Percentiles rank a stretch among this genome's conserved stretches.
These are phyloP conservation scores for Macrolepiota albuminosa DNA, from an alignment of 768 basidiomycete species.

Conservation along the genomic window DNA sequence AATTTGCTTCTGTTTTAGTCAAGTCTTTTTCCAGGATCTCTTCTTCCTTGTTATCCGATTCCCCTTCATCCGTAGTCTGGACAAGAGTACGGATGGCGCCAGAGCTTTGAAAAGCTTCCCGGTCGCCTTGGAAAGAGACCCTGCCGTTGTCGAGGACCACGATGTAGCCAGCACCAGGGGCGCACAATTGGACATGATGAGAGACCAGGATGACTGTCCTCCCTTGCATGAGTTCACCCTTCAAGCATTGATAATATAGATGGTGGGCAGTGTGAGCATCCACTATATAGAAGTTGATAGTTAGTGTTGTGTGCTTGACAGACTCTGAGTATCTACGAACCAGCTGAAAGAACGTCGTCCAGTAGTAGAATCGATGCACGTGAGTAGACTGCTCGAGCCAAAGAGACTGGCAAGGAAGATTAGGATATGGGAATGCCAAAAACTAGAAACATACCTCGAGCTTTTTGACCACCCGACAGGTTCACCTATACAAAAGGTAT, in stretches of 20 bases:
- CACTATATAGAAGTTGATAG: constrained; percentile 36
- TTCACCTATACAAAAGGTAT: constrained; percentile 30
- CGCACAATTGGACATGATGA: constrained; percentile 89
- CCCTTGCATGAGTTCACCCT: constrained; percentile 74
- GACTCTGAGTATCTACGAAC: constrained; percentile 26
- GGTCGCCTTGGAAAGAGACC: constrained; percentile 68
- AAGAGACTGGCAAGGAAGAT: constrained; percentile 40
- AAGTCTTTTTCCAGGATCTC: constrained; percentile 25
- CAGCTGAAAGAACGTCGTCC: constrained; percentile 73
- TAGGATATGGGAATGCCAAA: background rate
- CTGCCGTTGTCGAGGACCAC: constrained; percentile 81
- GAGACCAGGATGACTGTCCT: constrained; percentile 92
- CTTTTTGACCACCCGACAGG: constrained; percentile 61
- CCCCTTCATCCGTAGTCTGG: constrained; percentile 39
- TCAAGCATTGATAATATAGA: constrained; percentile 77
- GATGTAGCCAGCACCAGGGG: constrained; percentile 74
- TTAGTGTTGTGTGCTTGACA: background rate
- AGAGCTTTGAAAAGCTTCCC: constrained; percentile 61
- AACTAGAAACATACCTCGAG: constrained; percentile 42
- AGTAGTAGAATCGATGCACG: constrained; percentile 76
- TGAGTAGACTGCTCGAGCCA: constrained; percentile 87
- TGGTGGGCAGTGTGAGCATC: constrained; percentile 93
- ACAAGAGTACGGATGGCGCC: constrained; percentile 62
- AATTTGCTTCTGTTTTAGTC: constrained; percentile 8
- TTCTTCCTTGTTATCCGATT: constrained; percentile 33